Evolutionary conservation across 768 basidiomycete genomes (phyloP).

Genomic region (Mycena rebaudengoi): DNA sequence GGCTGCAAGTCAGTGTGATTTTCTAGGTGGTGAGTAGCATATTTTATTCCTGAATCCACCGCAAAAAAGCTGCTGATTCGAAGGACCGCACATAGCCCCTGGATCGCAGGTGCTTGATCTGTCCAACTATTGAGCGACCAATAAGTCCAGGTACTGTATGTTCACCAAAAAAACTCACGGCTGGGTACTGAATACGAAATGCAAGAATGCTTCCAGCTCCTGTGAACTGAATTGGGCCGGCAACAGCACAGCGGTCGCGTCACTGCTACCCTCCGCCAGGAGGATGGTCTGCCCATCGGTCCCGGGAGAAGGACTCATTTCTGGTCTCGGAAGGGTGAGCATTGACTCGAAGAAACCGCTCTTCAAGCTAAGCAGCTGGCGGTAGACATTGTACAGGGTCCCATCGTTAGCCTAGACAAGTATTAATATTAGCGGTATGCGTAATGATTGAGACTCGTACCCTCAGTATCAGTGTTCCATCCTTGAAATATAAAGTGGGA

Average conservation of each 20-base stretch:
- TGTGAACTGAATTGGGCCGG: not conserved
- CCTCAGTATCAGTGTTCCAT: not conserved
- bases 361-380: not conserved
- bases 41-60: not conserved
- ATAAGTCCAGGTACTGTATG: not conserved
- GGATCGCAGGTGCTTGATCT: not conserved
- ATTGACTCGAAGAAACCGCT: not conserved
- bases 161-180: not conserved
- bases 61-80: conserved; percentile 1
- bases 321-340: not conserved
- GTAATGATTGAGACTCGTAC: not conserved
- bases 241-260: not conserved
- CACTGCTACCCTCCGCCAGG: not conserved
- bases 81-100: not conserved
- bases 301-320: not conserved
- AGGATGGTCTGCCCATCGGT: not conserved
- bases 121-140: conserved; percentile 1
- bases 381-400: not conserved
- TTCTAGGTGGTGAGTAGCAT: conserved; percentile 4
- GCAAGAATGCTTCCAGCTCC: not conserved
- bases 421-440: not conserved
- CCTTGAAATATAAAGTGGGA: not conserved
- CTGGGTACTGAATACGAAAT: not conserved
- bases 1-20: not conserved
- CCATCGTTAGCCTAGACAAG: not conserved